A percentile compares a stretch with the other conserved stretches of the same genome.
These are phyloP conservation scores for Schizochytrium sp. DNA, from an alignment of 108 stramenopile genomes.

Conservation along the genomic window DNA sequence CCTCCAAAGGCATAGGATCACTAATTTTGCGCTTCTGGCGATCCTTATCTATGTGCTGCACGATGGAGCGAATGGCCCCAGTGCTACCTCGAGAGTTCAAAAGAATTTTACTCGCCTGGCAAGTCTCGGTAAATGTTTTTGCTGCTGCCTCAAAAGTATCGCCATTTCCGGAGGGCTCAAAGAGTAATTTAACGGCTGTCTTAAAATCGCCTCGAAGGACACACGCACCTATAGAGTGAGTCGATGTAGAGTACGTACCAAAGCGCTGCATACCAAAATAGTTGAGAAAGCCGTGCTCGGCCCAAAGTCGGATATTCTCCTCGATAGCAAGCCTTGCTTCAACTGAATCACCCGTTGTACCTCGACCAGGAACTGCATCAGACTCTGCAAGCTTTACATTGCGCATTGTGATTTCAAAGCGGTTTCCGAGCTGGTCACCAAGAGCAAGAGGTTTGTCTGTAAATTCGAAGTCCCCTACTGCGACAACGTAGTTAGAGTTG, in stretches of 20 bases:
- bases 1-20: slow-evolving; percentile 65
- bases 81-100: slow-evolving; percentile 65
- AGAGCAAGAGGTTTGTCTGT: slow-evolving; percentile 66
- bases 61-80: slow-evolving; percentile 68
- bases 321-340: slow-evolving; percentile 59
- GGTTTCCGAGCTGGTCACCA: slow-evolving; percentile 71
- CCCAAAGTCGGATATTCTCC: slow-evolving; percentile 32
- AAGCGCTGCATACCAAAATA: slow-evolving; percentile 76
- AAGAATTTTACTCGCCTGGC: slow-evolving; percentile 18
- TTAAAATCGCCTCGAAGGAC: slow-evolving; percentile 71
- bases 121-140: slow-evolving; percentile 1
- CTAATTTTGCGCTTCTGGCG: slow-evolving; percentile 66
- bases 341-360: neutral
- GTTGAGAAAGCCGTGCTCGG: slow-evolving; percentile 71
- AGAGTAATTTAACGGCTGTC: slow-evolving; percentile 69
- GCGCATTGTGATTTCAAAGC: slow-evolving; percentile 64
- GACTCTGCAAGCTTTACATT: neutral
- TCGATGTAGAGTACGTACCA: slow-evolving; percentile 68
- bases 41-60: slow-evolving; percentile 61
- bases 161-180: slow-evolving; percentile 68
- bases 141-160: slow-evolving; percentile 66
- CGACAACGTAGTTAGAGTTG: slow-evolving; percentile 9
- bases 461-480: slow-evolving; percentile 70
- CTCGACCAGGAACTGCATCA: neutral
- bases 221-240: slow-evolving; percentile 68